A percentile compares a stretch with the other conserved stretches of the same genome.
phyloP scores from a whole-genome alignment of 139 green algal species.

The Chlorella sorokiniana region DNA sequence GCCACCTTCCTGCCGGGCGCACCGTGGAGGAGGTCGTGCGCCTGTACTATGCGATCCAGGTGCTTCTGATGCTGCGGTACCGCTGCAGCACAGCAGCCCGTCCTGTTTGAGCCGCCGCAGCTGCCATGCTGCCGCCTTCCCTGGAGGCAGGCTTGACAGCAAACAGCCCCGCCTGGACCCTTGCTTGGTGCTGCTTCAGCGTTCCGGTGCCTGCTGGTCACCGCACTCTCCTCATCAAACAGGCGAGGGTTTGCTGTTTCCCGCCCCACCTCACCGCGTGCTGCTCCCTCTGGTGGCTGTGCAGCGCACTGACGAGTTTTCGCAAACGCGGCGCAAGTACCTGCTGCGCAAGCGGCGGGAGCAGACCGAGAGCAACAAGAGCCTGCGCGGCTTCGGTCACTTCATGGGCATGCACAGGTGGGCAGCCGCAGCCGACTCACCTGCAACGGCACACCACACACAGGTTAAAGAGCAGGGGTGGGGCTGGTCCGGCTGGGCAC shows the following conservation, averaged over 20 bases:
- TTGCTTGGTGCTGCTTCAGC: no score
- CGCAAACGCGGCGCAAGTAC: constrained; percentile 78
- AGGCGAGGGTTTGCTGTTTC: background rate
- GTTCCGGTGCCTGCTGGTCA: no score
- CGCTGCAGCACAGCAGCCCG: background rate
- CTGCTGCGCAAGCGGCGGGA: constrained; percentile 88
- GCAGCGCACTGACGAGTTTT: constrained; percentile 87
- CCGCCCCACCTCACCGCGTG: background rate
- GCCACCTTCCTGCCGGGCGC: constrained; percentile 70
- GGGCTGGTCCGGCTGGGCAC: no score
- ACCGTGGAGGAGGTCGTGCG: constrained; percentile 79
- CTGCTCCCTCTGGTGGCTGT: constrained; percentile 38
- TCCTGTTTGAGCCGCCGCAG: background rate
- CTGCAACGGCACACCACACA: no score
- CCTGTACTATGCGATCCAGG: constrained; percentile 78
- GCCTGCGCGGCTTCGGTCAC: constrained; percentile 5
- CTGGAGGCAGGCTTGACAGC: background rate
- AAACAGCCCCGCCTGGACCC: no score
- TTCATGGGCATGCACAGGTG: constrained; percentile 42
- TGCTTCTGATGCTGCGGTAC: background rate
- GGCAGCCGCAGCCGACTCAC: background rate
- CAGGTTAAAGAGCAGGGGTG: no score
- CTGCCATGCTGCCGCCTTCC: background rate
- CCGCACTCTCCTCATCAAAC: no score
- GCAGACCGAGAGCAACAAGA: constrained; percentile 59